Conservation (phyloP, 768 basidiomycete genomes). For the Cystofilobasidium ferigula region DNA sequence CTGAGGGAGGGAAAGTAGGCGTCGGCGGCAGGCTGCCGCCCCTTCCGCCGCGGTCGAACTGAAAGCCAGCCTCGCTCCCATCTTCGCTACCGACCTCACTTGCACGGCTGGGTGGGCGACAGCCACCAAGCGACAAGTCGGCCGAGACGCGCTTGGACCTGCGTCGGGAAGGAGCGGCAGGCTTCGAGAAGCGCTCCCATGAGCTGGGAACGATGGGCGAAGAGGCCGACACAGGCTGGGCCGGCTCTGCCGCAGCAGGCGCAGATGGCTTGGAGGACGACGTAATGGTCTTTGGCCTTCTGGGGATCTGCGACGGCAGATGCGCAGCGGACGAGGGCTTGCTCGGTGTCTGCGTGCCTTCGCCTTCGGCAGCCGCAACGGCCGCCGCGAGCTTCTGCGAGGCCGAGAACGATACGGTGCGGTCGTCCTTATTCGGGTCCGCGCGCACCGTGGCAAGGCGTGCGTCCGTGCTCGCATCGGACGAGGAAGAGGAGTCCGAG, state of each 20-base stretch:
- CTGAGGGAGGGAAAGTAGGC: neutral
- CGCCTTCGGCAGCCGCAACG: no score
- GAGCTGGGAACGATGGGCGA: neutral
- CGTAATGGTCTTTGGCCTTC: slow-evolving; percentile 5
- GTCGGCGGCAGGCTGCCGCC: neutral
- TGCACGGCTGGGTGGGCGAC: neutral
- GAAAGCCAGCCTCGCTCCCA: no score
- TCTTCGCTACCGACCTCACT: slow-evolving; percentile 15
- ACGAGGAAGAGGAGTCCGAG: slow-evolving; percentile 12
- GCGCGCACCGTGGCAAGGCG: neutral
- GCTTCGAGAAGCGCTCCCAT: slow-evolving; percentile 22
- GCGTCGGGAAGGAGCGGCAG: slow-evolving; percentile 1
- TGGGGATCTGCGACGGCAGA: neutral
- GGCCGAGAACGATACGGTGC: neutral
- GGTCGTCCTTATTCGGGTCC: neutral
- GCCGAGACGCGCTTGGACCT: slow-evolving; percentile 7
- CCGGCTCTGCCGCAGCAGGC: neutral
- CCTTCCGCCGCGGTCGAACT: neutral
- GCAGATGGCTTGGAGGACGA: slow-evolving; percentile 4
- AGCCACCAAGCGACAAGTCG: neutral
- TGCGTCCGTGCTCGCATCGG: neutral
- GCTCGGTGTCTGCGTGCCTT: no score
- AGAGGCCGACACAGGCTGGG: neutral
- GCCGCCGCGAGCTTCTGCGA: no score
- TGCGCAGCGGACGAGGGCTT: no score